Evolutionary conservation across 2,329 filamentous ascomycete species (phyloP), one percentile per base, ranked within the genome.

Genomic region (Didymella arachidicola): DNA sequence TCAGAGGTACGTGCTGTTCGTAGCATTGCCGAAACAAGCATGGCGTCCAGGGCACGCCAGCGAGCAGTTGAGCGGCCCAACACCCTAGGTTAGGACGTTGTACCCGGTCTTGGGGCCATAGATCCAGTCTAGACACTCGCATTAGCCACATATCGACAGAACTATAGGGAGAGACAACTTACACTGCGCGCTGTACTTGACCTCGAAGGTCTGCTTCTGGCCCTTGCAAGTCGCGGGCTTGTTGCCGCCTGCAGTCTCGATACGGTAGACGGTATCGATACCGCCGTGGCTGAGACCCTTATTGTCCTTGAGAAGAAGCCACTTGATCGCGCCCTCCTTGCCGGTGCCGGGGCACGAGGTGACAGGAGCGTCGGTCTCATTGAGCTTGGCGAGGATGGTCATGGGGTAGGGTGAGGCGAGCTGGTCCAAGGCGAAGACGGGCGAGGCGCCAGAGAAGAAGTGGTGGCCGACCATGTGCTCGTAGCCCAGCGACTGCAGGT

Each of bases 391-490:
- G n/a, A 74, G 71, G 22, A 70, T 66, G 16, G 69, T 62, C 77
- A 79, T 58, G 79, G 79, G 64, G 82, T 72, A 61, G 14, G 75
- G 69, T 80, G 72, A 65, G 75, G 57, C 69, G 34, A 71, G 68
- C 38, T 75, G 72, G 49, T 76, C 71, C 36, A 91, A 79, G 58
- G 85, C 80, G 72, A 91, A 92, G 12, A 81, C 86, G 1, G 89
- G 89, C 0, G 61, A 82, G 77, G 43, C 69, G 45, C 47, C 57
- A 60, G 74, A 83, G 80, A 92, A 92, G 82, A 81, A 90, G 81
- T 92, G 89, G 67, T 86, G 82, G 29, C 89, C 89, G 14, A 88
- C 71, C 66, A 83, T 81, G 6, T 68, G 53, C 52, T 70, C 60
- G 61, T 70, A 77, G 50, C 74, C 72, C 38, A 72, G 66, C 1